Conservation (phyloP, 140 eudicot species). For the Anethum foeniculum region DNA sequence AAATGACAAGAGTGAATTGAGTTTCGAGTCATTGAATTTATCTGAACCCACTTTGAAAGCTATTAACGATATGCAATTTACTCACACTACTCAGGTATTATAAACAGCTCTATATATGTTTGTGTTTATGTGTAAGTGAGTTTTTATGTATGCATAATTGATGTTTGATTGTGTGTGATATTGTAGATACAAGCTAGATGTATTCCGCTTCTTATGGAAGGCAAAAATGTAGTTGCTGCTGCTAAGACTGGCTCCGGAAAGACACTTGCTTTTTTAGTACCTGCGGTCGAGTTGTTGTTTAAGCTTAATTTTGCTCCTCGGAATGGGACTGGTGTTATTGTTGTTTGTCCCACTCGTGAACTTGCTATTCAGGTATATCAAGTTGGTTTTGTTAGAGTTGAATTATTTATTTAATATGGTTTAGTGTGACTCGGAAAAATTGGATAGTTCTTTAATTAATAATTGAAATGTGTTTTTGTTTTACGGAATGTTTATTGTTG, state of each 20-base stretch:
- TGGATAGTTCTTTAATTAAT: neutral
- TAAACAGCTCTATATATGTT: neutral
- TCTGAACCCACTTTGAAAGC: slow-evolving; percentile 71
- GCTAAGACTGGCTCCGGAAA: slow-evolving; percentile 96
- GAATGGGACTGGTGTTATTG: slow-evolving; percentile 70
- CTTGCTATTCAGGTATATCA: slow-evolving; percentile 72
- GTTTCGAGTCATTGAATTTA: slow-evolving; percentile 41
- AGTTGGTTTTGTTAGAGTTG: neutral
- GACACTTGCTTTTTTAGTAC: slow-evolving; percentile 81
- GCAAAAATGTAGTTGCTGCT: slow-evolving; percentile 89
- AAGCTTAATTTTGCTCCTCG: slow-evolving; percentile 55
- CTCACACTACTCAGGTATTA: slow-evolving; percentile 75
- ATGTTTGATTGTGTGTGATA: neutral
- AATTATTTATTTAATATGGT: neutral
- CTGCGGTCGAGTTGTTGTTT: slow-evolving; percentile 73
- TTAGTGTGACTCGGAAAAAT: neutral
- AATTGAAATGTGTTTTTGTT: too few relatives aligned
- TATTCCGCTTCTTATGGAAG: slow-evolving; percentile 74
- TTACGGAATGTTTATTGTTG: too few relatives aligned
- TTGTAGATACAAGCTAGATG: slow-evolving; percentile 71
- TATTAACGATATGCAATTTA: slow-evolving; percentile 48
- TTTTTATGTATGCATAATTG: neutral
- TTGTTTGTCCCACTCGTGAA: slow-evolving; percentile 80
- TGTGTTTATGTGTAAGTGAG: neutral
- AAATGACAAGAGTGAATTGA: slow-evolving; percentile 40